Evolutionary conservation across 345 rosid species (phyloP).

Genomic region (Citrus sinensis): DNA sequence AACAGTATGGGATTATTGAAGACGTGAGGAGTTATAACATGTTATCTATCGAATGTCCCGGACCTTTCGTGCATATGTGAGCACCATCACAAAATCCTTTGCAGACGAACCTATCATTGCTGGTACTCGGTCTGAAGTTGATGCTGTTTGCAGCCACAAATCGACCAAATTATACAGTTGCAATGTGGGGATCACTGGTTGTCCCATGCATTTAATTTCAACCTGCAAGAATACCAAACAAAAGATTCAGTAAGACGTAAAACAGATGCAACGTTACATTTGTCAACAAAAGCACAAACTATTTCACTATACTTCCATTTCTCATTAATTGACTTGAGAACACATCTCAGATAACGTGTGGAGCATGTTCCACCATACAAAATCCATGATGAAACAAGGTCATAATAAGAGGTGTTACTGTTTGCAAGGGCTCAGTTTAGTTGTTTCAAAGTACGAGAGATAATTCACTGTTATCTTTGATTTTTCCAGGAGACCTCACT

Average conservation of each 20-base stretch:
- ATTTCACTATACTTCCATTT: not conserved
- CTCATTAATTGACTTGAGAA: not conserved
- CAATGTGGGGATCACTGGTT: slow-evolving; percentile 55
- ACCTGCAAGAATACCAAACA: slow-evolving; percentile 37
- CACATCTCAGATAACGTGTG: not conserved
- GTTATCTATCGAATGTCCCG: slow-evolving; percentile 14
- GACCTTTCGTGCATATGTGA: slow-evolving; percentile 58
- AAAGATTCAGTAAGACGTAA: not conserved
- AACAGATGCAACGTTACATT: not conserved
- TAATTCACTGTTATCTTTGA: not conserved
- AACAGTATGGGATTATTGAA: not conserved
- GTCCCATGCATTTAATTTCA: slow-evolving; percentile 81
- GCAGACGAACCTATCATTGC: slow-evolving; percentile 73
- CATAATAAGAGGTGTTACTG: not conserved
- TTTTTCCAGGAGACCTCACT: not conserved
- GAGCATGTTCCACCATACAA: not conserved
- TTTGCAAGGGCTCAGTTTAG: not conserved
- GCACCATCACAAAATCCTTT: slow-evolving; percentile 75
- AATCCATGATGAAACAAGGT: not conserved
- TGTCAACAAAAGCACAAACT: not conserved
- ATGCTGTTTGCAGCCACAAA: slow-evolving; percentile 55
- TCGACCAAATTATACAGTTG: slow-evolving; percentile 57
- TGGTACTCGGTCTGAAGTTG: slow-evolving; percentile 44
- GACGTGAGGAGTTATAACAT: not conserved
- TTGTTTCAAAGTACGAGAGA: not conserved